phyloP scores from a whole-genome alignment of 2,329 filamentous ascomycete genomes.

The Cadophora sp. region DNA sequence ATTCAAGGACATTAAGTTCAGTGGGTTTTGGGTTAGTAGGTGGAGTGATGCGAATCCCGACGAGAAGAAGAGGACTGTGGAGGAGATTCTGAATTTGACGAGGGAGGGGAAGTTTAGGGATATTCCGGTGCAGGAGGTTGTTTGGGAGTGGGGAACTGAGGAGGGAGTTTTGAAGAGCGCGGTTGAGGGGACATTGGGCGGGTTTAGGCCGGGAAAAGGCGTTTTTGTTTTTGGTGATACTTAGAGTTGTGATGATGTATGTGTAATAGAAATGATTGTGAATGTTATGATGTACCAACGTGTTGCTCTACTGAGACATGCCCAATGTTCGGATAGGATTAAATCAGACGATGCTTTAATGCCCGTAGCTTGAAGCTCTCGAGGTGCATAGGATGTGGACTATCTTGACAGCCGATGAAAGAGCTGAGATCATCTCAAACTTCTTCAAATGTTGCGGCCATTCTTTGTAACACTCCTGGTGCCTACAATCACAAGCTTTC shows the following conservation, averaged over 20 bases:
- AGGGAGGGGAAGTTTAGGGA: constrained; percentile 81
- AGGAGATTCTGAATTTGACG: constrained; percentile 80
- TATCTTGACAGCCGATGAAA: too few relatives aligned
- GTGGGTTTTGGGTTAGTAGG: constrained; percentile 92
- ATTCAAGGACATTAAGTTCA: constrained; percentile 88
- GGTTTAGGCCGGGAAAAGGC: constrained; percentile 87
- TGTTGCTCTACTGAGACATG: too few relatives aligned
- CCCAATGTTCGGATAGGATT: too few relatives aligned
- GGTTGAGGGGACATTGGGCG: constrained; percentile 82
- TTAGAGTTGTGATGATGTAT: constrained; percentile 31
- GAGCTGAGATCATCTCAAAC: too few relatives aligned
- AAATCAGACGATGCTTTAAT: too few relatives aligned
- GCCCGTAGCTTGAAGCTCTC: too few relatives aligned
- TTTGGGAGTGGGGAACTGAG: constrained; percentile 84
- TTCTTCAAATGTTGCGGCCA: too few relatives aligned
- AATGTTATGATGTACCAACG: background rate
- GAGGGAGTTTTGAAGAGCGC: constrained; percentile 71
- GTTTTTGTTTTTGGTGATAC: constrained; percentile 80
- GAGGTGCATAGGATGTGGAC: too few relatives aligned
- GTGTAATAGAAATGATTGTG: background rate
- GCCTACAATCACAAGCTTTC: too few relatives aligned
- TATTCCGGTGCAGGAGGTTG: constrained; percentile 80
- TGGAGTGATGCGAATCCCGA: constrained; percentile 81
- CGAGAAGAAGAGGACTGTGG: constrained; percentile 81
- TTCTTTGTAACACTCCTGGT: too few relatives aligned